These are phyloP conservation scores for Magnolia changhungtana DNA, from an alignment of 164 flowering plant species.

Conservation along the genomic window DNA sequence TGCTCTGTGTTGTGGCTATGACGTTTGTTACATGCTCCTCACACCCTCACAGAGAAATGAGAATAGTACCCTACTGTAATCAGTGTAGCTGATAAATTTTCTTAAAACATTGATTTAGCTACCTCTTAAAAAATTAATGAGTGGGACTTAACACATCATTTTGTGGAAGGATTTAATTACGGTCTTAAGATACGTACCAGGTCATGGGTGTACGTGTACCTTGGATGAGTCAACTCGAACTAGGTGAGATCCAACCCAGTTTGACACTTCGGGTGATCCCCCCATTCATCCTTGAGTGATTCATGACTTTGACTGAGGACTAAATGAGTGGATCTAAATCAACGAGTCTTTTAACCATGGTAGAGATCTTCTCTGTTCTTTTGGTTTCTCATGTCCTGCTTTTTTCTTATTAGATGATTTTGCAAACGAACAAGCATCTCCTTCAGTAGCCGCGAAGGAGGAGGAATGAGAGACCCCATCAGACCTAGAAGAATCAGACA, in stretches of 20 bases:
- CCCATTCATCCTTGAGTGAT: not conserved
- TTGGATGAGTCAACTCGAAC: not conserved
- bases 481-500: slow-evolving; percentile 24
- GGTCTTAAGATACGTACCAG: not conserved
- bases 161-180: too few species aligned
- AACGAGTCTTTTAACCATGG: too few species aligned
- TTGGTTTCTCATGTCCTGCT: not conserved
- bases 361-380: not conserved
- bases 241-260: not conserved
- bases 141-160: not conserved
- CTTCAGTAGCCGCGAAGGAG: slow-evolving; percentile 9
- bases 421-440: slow-evolving; percentile 19
- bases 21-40: not conserved
- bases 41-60: too few species aligned
- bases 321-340: too few species aligned
- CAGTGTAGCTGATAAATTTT: not conserved
- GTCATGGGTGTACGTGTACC: not conserved
- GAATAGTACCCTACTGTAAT: not conserved
- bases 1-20: not conserved
- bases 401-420: slow-evolving; percentile 28
- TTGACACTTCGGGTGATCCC: not conserved
- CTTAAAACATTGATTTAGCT: not conserved
- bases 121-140: not conserved
- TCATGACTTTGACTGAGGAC: not conserved
- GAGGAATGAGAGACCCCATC: slow-evolving; percentile 13